Evolutionary conservation across 768 basidiomycete genomes (phyloP).

Genomic region (Kwoniella europaea): DNA sequence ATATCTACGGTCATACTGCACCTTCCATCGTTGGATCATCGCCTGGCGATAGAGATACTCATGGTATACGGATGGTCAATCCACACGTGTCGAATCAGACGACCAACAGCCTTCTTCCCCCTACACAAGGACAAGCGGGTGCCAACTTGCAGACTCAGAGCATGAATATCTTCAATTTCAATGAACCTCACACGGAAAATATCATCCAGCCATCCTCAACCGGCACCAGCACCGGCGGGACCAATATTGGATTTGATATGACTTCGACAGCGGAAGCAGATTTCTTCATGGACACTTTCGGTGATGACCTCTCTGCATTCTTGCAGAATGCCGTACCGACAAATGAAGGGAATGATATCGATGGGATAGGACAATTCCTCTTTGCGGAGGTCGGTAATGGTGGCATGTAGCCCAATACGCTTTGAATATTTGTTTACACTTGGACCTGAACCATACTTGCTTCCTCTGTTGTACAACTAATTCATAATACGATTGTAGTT

Average conservation of each 20-base stretch:
- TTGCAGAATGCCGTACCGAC: conserved; percentile 22
- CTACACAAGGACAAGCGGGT: too few species aligned
- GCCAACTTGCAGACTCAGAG: too few species aligned
- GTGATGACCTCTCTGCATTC: conserved; percentile 31
- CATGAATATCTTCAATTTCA: neutral
- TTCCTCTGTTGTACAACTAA: too few species aligned
- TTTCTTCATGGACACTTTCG: conserved; percentile 28
- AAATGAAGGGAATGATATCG: conserved; percentile 11
- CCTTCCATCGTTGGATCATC: conserved; percentile 18
- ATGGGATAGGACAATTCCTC: conserved; percentile 5
- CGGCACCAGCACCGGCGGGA: too few species aligned
- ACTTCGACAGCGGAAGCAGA: neutral
- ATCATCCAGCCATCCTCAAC: too few species aligned
- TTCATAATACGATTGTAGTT: too few species aligned
- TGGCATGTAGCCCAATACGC: neutral
- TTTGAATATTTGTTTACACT: too few species aligned
- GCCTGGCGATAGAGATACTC: conserved; percentile 4
- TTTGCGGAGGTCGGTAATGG: neutral
- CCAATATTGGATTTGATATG: neutral
- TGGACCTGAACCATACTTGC: too few species aligned
- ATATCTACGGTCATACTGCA: conserved; percentile 24
- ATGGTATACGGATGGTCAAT: too few species aligned
- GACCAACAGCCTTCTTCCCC: too few species aligned
- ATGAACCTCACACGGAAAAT: too few species aligned
- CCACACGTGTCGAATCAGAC: neutral